phyloP scores from a whole-genome alignment of 129 eudicot genomes.

The Oenanthe sinensis region DNA sequence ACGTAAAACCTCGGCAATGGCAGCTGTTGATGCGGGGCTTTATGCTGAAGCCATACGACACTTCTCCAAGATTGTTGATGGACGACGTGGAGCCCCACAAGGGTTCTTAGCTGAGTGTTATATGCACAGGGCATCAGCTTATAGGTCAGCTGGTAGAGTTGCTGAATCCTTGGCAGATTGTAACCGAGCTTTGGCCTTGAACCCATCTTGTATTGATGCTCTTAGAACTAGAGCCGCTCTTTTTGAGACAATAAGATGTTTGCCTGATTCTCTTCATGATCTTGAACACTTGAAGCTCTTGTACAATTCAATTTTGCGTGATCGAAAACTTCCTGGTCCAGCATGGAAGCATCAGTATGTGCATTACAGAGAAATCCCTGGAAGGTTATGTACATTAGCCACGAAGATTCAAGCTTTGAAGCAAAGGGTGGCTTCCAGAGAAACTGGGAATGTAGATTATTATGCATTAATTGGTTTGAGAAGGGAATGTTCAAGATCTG shows the following conservation, averaged over 20 bases:
- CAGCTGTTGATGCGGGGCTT: constrained; percentile 92
- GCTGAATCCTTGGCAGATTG: constrained; percentile 90
- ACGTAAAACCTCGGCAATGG: constrained; percentile 85
- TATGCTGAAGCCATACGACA: constrained; percentile 77
- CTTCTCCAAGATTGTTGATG: constrained; percentile 83
- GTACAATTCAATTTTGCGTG: constrained; percentile 73
- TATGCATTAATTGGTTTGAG: constrained; percentile 63
- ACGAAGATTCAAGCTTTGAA: constrained; percentile 64
- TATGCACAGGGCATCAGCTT: constrained; percentile 72
- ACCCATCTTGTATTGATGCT: constrained; percentile 71
- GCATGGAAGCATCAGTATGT: constrained; percentile 72
- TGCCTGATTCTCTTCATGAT: constrained; percentile 83
- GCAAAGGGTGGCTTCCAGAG: constrained; percentile 83
- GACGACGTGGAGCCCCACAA: constrained; percentile 94
- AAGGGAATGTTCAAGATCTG: constrained; percentile 86
- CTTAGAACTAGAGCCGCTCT: constrained; percentile 61
- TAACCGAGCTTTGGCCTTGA: constrained; percentile 67
- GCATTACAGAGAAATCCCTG: constrained; percentile 77
- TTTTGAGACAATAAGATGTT: constrained; percentile 66
- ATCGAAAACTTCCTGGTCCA: constrained; percentile 79
- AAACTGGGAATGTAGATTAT: constrained; percentile 87
- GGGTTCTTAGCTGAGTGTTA: constrained; percentile 90
- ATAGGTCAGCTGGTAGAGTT: constrained; percentile 49
- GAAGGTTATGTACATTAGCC: constrained; percentile 48
- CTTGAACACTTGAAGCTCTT: constrained; percentile 80